Evolutionary conservation across 257 asterid species (phyloP).

Genomic region (Primulina eburnea): DNA sequence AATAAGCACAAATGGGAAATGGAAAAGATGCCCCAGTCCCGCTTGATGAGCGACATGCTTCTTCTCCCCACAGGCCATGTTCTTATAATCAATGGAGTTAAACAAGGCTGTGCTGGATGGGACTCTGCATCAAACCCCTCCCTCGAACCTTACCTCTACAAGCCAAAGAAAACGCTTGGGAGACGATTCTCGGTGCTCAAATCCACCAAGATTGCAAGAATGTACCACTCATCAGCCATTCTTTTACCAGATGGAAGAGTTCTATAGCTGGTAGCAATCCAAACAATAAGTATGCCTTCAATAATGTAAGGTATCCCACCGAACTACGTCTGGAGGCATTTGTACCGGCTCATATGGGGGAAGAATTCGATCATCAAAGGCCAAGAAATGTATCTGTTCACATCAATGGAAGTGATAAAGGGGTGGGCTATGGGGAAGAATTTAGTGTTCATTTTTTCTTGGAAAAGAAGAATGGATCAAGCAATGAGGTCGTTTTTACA

Average conservation of each 20-base stretch:
- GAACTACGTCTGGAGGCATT: conserved; percentile 63
- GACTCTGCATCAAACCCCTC: conserved; percentile 37
- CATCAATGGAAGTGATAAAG: conserved; percentile 19
- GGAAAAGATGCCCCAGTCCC: conserved; percentile 57
- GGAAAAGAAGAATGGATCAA: conserved; percentile 5
- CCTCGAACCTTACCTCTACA: conserved; percentile 49
- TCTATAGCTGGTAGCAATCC: conserved; percentile 65
- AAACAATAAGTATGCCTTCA: conserved; percentile 32
- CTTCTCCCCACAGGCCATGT: conserved; percentile 56
- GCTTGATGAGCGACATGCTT: conserved; percentile 61
- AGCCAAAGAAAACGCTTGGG: conserved; percentile 39
- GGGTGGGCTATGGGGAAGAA: conserved; percentile 35
- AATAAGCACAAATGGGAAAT: conserved; percentile 46
- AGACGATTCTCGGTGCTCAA: conserved; percentile 38
- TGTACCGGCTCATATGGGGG: conserved; percentile 40
- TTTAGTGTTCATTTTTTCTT: conserved; percentile 39
- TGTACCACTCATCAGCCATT: conserved; percentile 55
- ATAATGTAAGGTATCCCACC: conserved; percentile 43
- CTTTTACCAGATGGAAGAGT: conserved; percentile 58
- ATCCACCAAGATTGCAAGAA: conserved; percentile 50
- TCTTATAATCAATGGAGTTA: conserved; percentile 60
- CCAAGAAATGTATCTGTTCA: conserved; percentile 39
- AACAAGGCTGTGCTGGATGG: conserved; percentile 50
- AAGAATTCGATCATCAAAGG: conserved; percentile 33
- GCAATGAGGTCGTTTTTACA: conserved; percentile 29